These are phyloP conservation scores for barley (Hordeum vulgare) DNA, from an alignment of 176 grass and related monocot genomes.

Conservation along the genomic window DNA sequence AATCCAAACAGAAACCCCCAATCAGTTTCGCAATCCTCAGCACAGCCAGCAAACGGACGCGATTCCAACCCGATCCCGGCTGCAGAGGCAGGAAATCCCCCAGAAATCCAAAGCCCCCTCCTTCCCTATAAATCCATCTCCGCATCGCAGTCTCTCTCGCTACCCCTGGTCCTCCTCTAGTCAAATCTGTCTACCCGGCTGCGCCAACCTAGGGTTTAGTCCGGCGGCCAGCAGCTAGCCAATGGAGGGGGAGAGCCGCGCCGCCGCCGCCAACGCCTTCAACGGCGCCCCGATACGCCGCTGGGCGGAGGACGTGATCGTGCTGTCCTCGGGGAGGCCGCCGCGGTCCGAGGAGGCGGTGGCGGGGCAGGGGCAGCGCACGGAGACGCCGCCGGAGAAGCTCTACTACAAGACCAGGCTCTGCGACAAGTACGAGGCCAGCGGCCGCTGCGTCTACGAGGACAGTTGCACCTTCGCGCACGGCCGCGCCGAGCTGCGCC, in stretches of 20 bases:
- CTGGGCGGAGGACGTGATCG: slow-evolving; percentile 38
- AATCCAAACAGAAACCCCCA: too few species aligned
- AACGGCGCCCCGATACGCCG: not conserved
- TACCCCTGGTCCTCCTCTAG: too few species aligned
- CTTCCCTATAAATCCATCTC: too few species aligned
- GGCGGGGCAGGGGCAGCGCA: not conserved
- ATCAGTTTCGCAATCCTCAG: too few species aligned
- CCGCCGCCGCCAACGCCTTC: not conserved
- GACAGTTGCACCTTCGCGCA: slow-evolving; percentile 54
- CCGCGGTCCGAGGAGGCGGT: not conserved
- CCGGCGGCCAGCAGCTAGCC: too few species aligned
- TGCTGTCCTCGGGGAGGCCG: slow-evolving; percentile 7
- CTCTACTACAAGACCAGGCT: slow-evolving; percentile 50
- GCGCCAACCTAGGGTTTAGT: too few species aligned
- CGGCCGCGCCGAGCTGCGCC: slow-evolving; percentile 43
- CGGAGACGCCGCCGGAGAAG: slow-evolving; percentile 17
- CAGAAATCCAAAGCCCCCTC: too few species aligned
- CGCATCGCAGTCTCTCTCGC: too few species aligned
- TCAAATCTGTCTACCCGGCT: too few species aligned
- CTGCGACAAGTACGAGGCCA: slow-evolving; percentile 36
- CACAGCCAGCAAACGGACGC: too few species aligned
- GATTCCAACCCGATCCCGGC: too few species aligned
- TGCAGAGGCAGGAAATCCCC: too few species aligned
- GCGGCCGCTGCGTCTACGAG: slow-evolving; percentile 24
- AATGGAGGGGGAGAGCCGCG: slow-evolving; percentile 2